phyloP scores from a whole-genome alignment of 192 early-diverging fungal genomes.

The Chytriomyces sp. region DNA sequence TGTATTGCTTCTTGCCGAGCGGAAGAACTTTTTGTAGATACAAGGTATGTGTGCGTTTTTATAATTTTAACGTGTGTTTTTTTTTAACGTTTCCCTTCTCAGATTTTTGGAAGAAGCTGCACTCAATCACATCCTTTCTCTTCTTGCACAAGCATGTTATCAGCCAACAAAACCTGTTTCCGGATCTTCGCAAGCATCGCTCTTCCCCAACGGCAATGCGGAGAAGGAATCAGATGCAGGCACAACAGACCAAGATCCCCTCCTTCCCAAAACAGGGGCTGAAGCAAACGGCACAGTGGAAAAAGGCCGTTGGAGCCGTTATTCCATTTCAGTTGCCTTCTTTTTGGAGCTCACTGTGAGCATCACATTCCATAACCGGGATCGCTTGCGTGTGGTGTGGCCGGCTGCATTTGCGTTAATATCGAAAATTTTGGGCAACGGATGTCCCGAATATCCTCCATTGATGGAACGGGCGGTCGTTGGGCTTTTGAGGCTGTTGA shows the following conservation, averaged over 20 bases:
- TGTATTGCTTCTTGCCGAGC: constrained; percentile 74
- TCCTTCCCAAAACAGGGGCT: too few relatives aligned
- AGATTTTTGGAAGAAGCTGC: constrained; percentile 73
- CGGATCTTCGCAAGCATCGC: constrained; percentile 5
- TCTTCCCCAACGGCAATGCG: neutral
- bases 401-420: constrained; percentile 73
- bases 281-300: neutral
- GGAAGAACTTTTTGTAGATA: constrained; percentile 75
- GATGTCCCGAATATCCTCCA: constrained; percentile 53
- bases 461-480: constrained; percentile 81
- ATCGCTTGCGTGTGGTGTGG: constrained; percentile 68
- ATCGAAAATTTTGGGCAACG: constrained; percentile 71
- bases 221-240: neutral
- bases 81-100: neutral
- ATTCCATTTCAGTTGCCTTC: constrained; percentile 68
- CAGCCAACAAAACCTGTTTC: constrained; percentile 4
- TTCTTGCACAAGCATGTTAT: constrained; percentile 56
- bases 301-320: constrained; percentile 11
- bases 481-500: constrained; percentile 71
- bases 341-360: constrained; percentile 78
- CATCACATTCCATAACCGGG: constrained; percentile 77
- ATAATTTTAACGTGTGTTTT: constrained; percentile 6
- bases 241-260: neutral
- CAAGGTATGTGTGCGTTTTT: constrained; percentile 49
- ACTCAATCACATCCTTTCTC: constrained; percentile 62